Base-by-base conservation (phyloP, 345 rosid species). In the Chamaenerion angustifolium region DNA sequence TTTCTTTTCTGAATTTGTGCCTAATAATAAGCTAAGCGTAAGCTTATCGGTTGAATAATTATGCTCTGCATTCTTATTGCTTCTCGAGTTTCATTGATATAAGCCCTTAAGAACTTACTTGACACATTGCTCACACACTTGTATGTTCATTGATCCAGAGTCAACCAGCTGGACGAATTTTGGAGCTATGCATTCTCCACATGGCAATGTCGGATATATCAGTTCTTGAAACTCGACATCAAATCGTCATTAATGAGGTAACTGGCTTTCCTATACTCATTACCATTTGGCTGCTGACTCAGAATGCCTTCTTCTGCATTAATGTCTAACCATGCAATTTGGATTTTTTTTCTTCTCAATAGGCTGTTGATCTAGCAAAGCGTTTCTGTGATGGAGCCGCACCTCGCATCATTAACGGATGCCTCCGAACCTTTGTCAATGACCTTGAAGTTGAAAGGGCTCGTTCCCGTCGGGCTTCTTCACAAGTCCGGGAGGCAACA, bases 351-450 rank as follows among this genome's bases (percentile, higher is more conserved):
- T 2, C n/a, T n/a, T n/a, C n/a, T 40, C 35, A 48, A 57, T 71
- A 92, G 96, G 95, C 95, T 60, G 88, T 92, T 48, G 98, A 92
- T 75, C 95, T 92, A 48, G 89, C 96, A 13, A 92, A 92, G 57
- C 76, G 98, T 54, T 92, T 92, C 69, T 92, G 98, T 18, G 96
- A 92, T 45, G 98, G 98, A 49, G 68, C 93, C 18, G 96, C 93
- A 4, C 96, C 96, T 16, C 87, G 98, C 25, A 64, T 83, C 46
- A 86, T 92, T 52, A 92, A 92, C 9, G 98, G 96, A 43, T 92
- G 98, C 64, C 78, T 92, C n/a, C 63, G 98, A 60, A 86, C 88
- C 43, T 92, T 78, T 57, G 68, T 86, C 60, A 83, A 77, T 66
- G 85, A 75, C 48, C 56, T 63, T 12, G 49, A 67, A 48, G 75